Evolutionary conservation across 2,329 filamentous ascomycete genomes (phyloP).

Genomic region (Karstenula rhodostoma): DNA sequence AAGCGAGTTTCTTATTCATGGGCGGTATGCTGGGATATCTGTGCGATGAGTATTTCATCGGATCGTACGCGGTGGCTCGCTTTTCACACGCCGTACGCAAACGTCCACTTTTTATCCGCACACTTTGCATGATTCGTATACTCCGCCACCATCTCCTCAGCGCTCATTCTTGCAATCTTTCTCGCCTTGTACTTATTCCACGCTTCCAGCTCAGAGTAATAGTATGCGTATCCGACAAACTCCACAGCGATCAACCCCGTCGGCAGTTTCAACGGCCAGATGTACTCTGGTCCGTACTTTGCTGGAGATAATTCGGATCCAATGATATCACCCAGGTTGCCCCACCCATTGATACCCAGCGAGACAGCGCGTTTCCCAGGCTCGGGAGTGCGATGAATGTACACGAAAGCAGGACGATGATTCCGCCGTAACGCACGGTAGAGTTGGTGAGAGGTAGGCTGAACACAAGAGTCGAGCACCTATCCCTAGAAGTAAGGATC

Average conservation of each 20-base stretch:
- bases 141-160: conserved; percentile 29
- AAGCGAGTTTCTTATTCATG: too few species aligned
- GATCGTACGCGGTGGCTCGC: too few species aligned
- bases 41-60: too few species aligned
- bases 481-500: too few species aligned
- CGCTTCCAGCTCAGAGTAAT: conserved; percentile 26
- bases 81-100: conserved; percentile 32
- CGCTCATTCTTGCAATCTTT: conserved; percentile 20
- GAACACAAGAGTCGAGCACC: conserved; percentile 14
- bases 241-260: conserved; percentile 33
- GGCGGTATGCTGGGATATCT: too few species aligned
- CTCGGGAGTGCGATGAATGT: conserved; percentile 32
- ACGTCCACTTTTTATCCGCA: conserved; percentile 36
- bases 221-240: conserved; percentile 29
- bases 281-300: conserved; percentile 28
- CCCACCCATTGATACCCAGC: conserved; percentile 32
- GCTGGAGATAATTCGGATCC: conserved; percentile 30
- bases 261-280: conserved; percentile 31
- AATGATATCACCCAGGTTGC: conserved; percentile 37
- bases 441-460: conserved; percentile 13
- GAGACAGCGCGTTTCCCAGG: conserved; percentile 29
- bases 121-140: conserved; percentile 26
- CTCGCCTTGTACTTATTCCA: conserved; percentile 26
- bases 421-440: conserved; percentile 26
- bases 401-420: conserved; percentile 34